These are phyloP conservation scores for Purpureocillium lavendulum DNA, from an alignment of 2,329 filamentous ascomycete species.

Conservation along the genomic window DNA sequence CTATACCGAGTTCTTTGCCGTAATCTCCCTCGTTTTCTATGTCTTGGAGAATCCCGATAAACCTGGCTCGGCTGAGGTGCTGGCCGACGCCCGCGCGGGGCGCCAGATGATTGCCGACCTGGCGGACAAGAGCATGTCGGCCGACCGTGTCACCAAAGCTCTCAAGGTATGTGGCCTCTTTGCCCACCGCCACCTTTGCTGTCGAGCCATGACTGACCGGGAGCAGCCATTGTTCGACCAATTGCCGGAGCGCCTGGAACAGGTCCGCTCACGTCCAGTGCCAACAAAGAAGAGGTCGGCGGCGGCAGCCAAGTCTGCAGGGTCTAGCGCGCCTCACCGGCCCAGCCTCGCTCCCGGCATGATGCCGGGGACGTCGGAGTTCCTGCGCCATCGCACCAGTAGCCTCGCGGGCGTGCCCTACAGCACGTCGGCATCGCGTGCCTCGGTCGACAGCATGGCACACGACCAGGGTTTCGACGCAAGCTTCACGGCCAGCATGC, in stretches of 20 bases:
- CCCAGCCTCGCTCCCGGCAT: slow-evolving; percentile 21
- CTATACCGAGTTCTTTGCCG: slow-evolving; percentile 76
- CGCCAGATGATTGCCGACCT: slow-evolving; percentile 74
- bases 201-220: slow-evolving; percentile 6
- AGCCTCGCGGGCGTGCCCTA: slow-evolving; percentile 13
- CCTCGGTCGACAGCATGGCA: slow-evolving; percentile 25
- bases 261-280: slow-evolving; percentile 26
- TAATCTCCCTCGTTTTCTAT: slow-evolving; percentile 72
- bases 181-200: neutral
- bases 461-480: slow-evolving; percentile 21
- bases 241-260: slow-evolving; percentile 64
- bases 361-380: slow-evolving; percentile 24
- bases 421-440: slow-evolving; percentile 13
- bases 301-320: slow-evolving; percentile 27
- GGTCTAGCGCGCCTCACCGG: slow-evolving; percentile 18
- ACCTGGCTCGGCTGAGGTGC: slow-evolving; percentile 64
- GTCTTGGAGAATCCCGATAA: slow-evolving; percentile 74
- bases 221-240: slow-evolving; percentile 71
- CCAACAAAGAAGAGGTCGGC: slow-evolving; percentile 50
- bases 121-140: slow-evolving; percentile 77
- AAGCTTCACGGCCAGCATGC: slow-evolving; percentile 29
- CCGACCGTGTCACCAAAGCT: slow-evolving; percentile 73
- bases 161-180: slow-evolving; percentile 48
- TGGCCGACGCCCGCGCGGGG: slow-evolving; percentile 78
- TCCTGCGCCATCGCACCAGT: slow-evolving; percentile 20